These are phyloP conservation scores for Xylariaceae sp. DNA, from an alignment of 2,329 filamentous ascomycete species.

Conservation along the genomic window DNA sequence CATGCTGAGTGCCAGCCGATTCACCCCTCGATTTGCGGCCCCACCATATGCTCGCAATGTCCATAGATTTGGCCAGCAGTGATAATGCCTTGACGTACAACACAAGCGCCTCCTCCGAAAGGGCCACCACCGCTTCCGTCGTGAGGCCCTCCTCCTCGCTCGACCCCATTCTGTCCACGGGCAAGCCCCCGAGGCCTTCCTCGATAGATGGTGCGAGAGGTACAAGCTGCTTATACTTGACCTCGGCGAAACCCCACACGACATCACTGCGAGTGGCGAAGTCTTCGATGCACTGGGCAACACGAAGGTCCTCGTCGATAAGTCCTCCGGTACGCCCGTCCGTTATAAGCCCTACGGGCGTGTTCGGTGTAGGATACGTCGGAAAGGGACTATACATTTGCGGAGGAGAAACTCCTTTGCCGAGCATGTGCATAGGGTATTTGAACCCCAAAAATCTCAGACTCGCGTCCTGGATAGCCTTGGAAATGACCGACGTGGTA, in stretches of 20 bases:
- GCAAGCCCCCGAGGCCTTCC: slow-evolving; percentile 61
- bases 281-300: slow-evolving; percentile 81
- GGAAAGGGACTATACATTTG: slow-evolving; percentile 77
- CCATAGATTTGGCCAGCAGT: slow-evolving; percentile 88
- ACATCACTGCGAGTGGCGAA: slow-evolving; percentile 90
- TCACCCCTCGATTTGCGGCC: slow-evolving; percentile 67
- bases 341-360: slow-evolving; percentile 57
- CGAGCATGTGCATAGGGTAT: slow-evolving; percentile 55
- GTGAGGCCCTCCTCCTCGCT: slow-evolving; percentile 76
- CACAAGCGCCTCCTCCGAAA: slow-evolving; percentile 92
- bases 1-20: slow-evolving; percentile 37
- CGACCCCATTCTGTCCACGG: slow-evolving; percentile 44
- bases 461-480: slow-evolving; percentile 91
- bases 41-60: slow-evolving; percentile 93
- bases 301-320: slow-evolving; percentile 72
- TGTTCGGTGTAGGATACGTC: slow-evolving; percentile 67
- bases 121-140: slow-evolving; percentile 72
- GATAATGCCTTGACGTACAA: slow-evolving; percentile 93
- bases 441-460: slow-evolving; percentile 66
- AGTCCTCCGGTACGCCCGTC: slow-evolving; percentile 56
- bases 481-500: slow-evolving; percentile 85
- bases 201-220: slow-evolving; percentile 76
- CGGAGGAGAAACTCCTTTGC: slow-evolving; percentile 66
- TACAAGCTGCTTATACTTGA: slow-evolving; percentile 97
- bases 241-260: slow-evolving; percentile 94